A percentile compares a stretch with the other conserved stretches of the same genome.
These are phyloP conservation scores for Strobilomyces echinocephalus DNA, from an alignment of 768 basidiomycete species.

Conservation along the genomic window DNA sequence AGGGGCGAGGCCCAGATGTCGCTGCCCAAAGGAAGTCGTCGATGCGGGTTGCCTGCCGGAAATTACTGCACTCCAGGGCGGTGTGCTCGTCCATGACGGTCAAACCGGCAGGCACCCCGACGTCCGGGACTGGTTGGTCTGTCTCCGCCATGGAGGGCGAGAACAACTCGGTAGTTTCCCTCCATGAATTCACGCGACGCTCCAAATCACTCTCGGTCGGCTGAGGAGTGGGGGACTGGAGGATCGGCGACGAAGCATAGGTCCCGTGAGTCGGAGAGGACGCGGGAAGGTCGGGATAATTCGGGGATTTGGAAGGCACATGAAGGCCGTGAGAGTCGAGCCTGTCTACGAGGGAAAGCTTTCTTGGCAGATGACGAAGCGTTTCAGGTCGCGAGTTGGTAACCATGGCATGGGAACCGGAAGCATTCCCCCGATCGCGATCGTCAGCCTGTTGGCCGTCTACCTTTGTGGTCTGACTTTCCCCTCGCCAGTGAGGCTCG, in stretches of 20 bases:
- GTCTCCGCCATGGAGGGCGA: constrained; percentile 42
- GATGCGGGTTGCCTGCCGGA: constrained; percentile 30
- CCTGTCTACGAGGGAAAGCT: constrained; percentile 66
- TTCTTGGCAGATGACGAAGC: constrained; percentile 54
- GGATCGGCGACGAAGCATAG: constrained; percentile 53
- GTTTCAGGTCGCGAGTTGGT: constrained; percentile 24
- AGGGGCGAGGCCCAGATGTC: constrained; percentile 51
- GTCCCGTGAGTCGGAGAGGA: constrained; percentile 22
- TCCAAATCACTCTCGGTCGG: constrained; percentile 51
- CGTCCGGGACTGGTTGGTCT: constrained; percentile 17
- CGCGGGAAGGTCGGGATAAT: background rate
- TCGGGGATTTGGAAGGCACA: constrained; percentile 29
- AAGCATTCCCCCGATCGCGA: constrained; percentile 29
- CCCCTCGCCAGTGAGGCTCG: constrained; percentile 40
- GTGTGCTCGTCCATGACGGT: constrained; percentile 25
- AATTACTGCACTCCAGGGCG: constrained; percentile 8
- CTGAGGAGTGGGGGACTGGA: constrained; percentile 56
- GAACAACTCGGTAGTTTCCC: constrained; percentile 49
- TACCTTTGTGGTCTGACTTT: constrained; percentile 46
- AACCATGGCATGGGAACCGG: constrained; percentile 13
- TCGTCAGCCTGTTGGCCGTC: constrained; percentile 35
- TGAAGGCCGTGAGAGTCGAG: constrained; percentile 44
- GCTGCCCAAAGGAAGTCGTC: constrained; percentile 66
- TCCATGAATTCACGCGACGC: constrained; percentile 61
- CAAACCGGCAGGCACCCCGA: constrained; percentile 6